A percentile compares a stretch with the other conserved stretches of the same genome.
Conservation (phyloP, 371 early-diverging fungal genomes). For the Chytridium lagenaria region DNA sequence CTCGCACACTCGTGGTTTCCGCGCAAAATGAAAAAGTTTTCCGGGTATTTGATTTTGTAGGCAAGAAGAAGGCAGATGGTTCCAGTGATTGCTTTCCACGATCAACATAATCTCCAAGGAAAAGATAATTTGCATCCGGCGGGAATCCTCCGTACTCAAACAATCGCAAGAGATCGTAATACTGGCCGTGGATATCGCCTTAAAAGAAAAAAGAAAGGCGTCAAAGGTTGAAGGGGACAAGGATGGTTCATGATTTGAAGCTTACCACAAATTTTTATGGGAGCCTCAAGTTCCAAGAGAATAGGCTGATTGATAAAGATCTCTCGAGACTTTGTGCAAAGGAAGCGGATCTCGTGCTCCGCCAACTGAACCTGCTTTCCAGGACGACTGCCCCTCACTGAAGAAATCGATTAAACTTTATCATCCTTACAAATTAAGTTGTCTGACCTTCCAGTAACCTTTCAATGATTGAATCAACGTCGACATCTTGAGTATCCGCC, state of each 20-base stretch:
- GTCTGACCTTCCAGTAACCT: constrained; percentile 87
- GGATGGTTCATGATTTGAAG: no score
- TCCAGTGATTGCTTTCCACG: constrained; percentile 89
- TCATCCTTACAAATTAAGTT: no score
- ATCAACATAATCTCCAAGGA: constrained; percentile 97
- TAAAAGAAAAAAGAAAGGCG: background rate
- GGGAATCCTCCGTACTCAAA: constrained; percentile 95
- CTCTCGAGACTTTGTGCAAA: constrained; percentile 81
- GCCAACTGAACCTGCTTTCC: constrained; percentile 80
- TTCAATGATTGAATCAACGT: constrained; percentile 89
- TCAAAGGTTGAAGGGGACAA: background rate
- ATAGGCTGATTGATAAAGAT: constrained; percentile 93
- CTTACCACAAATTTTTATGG: constrained; percentile 90
- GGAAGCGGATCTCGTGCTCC: constrained; percentile 76
- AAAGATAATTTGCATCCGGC: constrained; percentile 89
- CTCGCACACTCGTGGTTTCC: constrained; percentile 96
- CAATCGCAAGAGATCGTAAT: constrained; percentile 91
- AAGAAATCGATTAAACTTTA: background rate
- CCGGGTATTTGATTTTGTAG: constrained; percentile 95
- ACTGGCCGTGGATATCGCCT: constrained; percentile 86
- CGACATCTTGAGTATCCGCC: constrained; percentile 56
- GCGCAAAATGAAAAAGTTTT: constrained; percentile 95
- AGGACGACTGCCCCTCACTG: constrained; percentile 91
- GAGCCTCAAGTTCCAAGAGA: constrained; percentile 91
- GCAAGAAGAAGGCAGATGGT: constrained; percentile 75